phyloP scores from a whole-genome alignment of 2,329 filamentous ascomycete genomes.

The Alternaria longipes region DNA sequence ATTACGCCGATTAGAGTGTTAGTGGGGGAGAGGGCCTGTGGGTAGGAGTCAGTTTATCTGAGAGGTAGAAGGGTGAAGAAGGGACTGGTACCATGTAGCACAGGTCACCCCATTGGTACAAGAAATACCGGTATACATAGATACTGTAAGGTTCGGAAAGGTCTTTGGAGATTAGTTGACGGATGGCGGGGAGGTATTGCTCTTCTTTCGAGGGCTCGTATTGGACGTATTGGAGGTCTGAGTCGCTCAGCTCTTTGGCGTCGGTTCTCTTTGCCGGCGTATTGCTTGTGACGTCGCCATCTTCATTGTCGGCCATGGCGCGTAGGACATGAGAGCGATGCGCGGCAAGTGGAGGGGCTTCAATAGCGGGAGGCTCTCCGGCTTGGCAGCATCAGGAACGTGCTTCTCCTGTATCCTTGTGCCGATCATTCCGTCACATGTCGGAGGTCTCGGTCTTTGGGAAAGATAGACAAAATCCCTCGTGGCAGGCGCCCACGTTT shows the following conservation, averaged over 20 bases:
- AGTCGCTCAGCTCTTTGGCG: slow-evolving; percentile 9
- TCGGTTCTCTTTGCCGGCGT: neutral
- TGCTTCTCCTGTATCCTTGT: slow-evolving; percentile 7
- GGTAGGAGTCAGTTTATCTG: slow-evolving; percentile 44
- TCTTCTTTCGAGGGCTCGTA: slow-evolving; percentile 69
- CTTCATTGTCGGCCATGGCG: slow-evolving; percentile 14
- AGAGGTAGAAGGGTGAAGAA: neutral
- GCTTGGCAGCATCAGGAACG: slow-evolving; percentile 14
- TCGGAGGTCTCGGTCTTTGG: slow-evolving; percentile 10
- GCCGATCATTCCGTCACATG: slow-evolving; percentile 28
- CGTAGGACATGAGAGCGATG: neutral
- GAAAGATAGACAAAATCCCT: slow-evolving; percentile 3
- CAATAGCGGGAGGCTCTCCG: slow-evolving; percentile 6
- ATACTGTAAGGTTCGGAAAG: slow-evolving; percentile 98
- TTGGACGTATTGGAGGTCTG: slow-evolving; percentile 65
- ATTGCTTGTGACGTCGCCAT: neutral
- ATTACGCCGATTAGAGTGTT: slow-evolving; percentile 84
- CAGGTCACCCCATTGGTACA: slow-evolving; percentile 97
- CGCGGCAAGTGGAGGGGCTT: slow-evolving; percentile 10
- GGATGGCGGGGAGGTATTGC: slow-evolving; percentile 82
- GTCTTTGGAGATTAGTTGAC: slow-evolving; percentile 92
- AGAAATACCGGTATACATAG: slow-evolving; percentile 97
- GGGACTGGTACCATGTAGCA: slow-evolving; percentile 80
- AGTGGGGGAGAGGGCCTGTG: slow-evolving; percentile 45
- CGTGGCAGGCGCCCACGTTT: neutral